A percentile compares a stretch with the other conserved stretches of the same genome.
Evolutionary conservation across 306 rosid species (phyloP).

Genomic region (Rubus parviflorus): DNA sequence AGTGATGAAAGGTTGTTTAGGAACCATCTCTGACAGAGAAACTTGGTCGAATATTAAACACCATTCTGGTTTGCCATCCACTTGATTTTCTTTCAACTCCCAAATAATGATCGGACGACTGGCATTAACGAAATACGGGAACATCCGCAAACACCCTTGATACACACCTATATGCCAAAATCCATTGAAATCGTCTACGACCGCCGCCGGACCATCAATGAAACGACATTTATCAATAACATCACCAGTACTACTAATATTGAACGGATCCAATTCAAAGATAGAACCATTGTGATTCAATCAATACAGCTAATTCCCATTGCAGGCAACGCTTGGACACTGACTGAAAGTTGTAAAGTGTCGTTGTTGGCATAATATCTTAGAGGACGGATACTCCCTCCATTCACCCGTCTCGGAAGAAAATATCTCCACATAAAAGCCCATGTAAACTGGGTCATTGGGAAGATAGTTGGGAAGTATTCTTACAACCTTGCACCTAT

Average conservation of each 20-base stretch:
- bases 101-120: not conserved
- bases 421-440: too few relatives aligned
- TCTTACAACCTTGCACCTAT: too few relatives aligned
- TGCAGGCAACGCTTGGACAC: too few relatives aligned
- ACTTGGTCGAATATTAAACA: not conserved
- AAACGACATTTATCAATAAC: conserved; percentile 3
- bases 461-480: too few relatives aligned
- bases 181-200: not conserved
- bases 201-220: not conserved
- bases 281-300: not conserved
- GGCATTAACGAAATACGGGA: not conserved
- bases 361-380: too few relatives aligned
- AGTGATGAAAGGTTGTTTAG: not conserved
- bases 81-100: not conserved
- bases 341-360: too few relatives aligned
- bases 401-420: too few relatives aligned
- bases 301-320: not conserved
- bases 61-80: conserved; percentile 2
- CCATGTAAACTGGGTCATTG: too few relatives aligned
- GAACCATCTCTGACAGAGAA: not conserved
- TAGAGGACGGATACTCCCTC: too few relatives aligned
- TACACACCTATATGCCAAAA: not conserved
- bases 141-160: not conserved
- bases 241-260: not conserved
- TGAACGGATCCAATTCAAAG: not conserved